phyloP scores from a whole-genome alignment of 1,139 yeast genomes.

The Blastobotrys niveus region DNA sequence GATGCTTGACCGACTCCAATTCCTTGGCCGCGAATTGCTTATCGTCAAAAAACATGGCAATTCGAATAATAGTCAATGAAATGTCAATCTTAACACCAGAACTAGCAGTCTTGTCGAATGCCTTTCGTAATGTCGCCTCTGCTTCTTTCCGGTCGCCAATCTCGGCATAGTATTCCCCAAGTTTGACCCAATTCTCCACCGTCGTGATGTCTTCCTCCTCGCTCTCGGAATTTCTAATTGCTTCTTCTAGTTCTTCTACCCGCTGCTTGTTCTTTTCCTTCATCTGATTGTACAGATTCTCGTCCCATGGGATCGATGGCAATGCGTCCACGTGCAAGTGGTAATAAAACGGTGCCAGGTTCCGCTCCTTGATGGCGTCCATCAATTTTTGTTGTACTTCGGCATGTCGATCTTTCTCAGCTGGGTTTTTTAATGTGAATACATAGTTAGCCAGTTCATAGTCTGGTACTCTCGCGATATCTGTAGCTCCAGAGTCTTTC shows the following conservation, averaged over 20 bases:
- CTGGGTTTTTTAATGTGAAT: constrained; percentile 50
- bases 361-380: constrained; percentile 50
- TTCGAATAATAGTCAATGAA: constrained; percentile 68
- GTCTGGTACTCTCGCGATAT: constrained; percentile 35
- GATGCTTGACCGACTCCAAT: constrained; percentile 61
- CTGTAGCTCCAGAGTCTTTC: constrained; percentile 12
- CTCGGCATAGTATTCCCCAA: constrained; percentile 82
- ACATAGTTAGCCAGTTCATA: constrained; percentile 72
- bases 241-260: constrained; percentile 52
- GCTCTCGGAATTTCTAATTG: constrained; percentile 68
- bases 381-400: constrained; percentile 46
- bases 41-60: constrained; percentile 85
- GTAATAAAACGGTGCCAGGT: constrained; percentile 81
- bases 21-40: constrained; percentile 62
- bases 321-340: constrained; percentile 53
- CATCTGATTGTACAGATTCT: constrained; percentile 47
- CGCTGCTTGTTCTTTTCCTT: constrained; percentile 49
- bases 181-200: constrained; percentile 66
- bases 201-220: constrained; percentile 88
- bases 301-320: constrained; percentile 48
- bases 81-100: constrained; percentile 89
- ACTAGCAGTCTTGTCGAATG: constrained; percentile 74
- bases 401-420: constrained; percentile 38
- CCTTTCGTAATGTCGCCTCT: constrained; percentile 62
- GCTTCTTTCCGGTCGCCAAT: constrained; percentile 81